Conservation (phyloP, 2,329 filamentous ascomycete species). For the Pseudocercospora macadamiae region DNA sequence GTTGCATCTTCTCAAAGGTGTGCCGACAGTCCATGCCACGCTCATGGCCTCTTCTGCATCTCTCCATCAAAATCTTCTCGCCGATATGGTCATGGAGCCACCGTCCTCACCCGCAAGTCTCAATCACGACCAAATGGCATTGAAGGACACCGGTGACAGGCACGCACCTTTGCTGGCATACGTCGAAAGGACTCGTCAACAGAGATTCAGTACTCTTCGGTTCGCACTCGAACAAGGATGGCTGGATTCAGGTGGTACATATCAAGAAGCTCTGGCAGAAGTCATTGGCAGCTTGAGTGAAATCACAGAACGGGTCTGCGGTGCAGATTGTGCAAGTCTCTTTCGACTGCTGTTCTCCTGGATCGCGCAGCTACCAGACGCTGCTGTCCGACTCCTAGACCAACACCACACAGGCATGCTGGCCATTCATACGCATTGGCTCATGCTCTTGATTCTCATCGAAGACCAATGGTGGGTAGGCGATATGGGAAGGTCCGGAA, state of each 20-base stretch:
- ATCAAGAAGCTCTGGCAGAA: background rate
- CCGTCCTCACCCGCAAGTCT: background rate
- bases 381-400: background rate
- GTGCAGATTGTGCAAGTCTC: background rate
- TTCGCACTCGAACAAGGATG: background rate
- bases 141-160: background rate
- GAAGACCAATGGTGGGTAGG: conserved; percentile 3
- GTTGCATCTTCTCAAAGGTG: conserved; percentile 5
- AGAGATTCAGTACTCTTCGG: background rate
- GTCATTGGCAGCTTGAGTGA: background rate
- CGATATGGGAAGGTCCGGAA: conserved; percentile 1
- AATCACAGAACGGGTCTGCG: background rate
- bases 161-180: background rate
- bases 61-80: background rate
- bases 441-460: background rate
- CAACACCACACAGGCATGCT: background rate
- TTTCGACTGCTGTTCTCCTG: background rate
- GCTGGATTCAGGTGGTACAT: background rate
- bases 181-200: background rate
- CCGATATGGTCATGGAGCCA: background rate
- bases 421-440: background rate
- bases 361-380: background rate
- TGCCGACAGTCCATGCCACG: background rate
- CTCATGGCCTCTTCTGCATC: background rate
- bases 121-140: background rate